Conservation (phyloP, 768 basidiomycete species). For the Amanita fuliginea region DNA sequence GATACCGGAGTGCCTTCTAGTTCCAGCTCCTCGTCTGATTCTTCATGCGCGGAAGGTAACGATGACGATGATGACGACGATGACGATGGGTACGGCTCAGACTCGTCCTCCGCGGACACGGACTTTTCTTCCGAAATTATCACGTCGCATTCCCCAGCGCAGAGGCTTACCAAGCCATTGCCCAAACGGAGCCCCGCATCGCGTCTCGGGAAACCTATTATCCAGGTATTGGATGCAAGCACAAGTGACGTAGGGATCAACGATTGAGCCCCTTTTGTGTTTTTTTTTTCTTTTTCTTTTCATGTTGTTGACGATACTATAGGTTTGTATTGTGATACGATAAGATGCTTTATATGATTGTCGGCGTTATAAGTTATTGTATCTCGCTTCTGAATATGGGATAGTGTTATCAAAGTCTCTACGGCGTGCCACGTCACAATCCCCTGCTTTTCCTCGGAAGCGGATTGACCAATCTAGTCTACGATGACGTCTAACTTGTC, state of each 20-base stretch:
- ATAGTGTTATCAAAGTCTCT: too few relatives aligned
- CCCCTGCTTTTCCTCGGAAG: too few relatives aligned
- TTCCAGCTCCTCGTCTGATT: slow-evolving; percentile 12
- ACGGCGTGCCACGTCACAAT: too few relatives aligned
- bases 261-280: neutral
- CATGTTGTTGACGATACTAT: too few relatives aligned
- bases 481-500: too few relatives aligned
- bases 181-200: slow-evolving; percentile 22
- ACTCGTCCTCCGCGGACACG: slow-evolving; percentile 15
- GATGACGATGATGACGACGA: slow-evolving; percentile 12
- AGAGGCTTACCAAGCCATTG: slow-evolving; percentile 33
- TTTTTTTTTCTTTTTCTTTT: neutral
- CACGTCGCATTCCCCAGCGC: slow-evolving; percentile 25
- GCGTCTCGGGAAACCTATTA: slow-evolving; percentile 13
- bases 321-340: too few relatives aligned
- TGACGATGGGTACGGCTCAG: slow-evolving; percentile 22
- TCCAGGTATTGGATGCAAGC: slow-evolving; percentile 19
- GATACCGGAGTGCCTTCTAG: slow-evolving; percentile 20
- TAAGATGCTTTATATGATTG: too few relatives aligned
- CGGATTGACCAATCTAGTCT: too few relatives aligned
- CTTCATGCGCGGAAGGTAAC: slow-evolving; percentile 7
- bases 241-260: neutral
- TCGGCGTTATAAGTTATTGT: too few relatives aligned
- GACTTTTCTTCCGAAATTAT: slow-evolving; percentile 24
- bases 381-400: too few relatives aligned